Percentiles rank a stretch among this genome's conserved stretches.
Evolutionary conservation across 768 basidiomycete species (phyloP).

Genomic region (Nidularia sp.): DNA sequence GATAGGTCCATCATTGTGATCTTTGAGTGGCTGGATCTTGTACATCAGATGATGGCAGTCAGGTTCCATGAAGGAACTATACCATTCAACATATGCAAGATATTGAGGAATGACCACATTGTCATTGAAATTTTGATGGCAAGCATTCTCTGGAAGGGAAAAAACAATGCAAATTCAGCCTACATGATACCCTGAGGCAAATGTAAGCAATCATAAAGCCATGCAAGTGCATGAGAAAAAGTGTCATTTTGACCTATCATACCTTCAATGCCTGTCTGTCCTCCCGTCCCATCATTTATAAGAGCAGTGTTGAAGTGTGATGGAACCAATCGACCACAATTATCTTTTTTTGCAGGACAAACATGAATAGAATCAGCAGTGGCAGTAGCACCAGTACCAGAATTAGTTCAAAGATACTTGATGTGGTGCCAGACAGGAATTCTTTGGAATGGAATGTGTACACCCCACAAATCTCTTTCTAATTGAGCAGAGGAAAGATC

Average conservation of each 20-base stretch:
- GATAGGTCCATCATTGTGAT: slow-evolving; percentile 5
- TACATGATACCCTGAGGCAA: not conserved
- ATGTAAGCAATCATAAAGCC: not conserved
- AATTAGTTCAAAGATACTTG: slow-evolving; percentile 17
- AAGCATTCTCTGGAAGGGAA: slow-evolving; percentile 1
- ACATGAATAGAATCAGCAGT: slow-evolving; percentile 27
- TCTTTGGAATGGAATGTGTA: slow-evolving; percentile 14
- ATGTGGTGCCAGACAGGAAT: slow-evolving; percentile 26
- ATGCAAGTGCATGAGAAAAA: too few species aligned
- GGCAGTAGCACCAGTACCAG: slow-evolving; percentile 1
- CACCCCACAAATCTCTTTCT: slow-evolving; percentile 1
- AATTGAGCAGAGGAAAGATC: slow-evolving; percentile 7
- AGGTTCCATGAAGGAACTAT: slow-evolving; percentile 7
- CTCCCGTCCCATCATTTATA: slow-evolving; percentile 3
- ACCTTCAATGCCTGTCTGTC: slow-evolving; percentile 4
- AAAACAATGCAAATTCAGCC: slow-evolving; percentile 9
- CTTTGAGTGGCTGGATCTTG: slow-evolving; percentile 9
- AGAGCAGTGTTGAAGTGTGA: slow-evolving; percentile 27
- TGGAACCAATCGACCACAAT: slow-evolving; percentile 7
- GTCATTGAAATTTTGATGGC: not conserved
- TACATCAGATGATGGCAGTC: slow-evolving; percentile 18
- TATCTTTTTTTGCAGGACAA: slow-evolving; percentile 7
- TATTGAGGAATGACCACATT: not conserved
- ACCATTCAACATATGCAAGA: slow-evolving; percentile 15
- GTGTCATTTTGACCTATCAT: not conserved